Evolutionary conservation across 2,329 filamentous ascomycete genomes (phyloP).

Genomic region (Pseudopyricularia cyperi): DNA sequence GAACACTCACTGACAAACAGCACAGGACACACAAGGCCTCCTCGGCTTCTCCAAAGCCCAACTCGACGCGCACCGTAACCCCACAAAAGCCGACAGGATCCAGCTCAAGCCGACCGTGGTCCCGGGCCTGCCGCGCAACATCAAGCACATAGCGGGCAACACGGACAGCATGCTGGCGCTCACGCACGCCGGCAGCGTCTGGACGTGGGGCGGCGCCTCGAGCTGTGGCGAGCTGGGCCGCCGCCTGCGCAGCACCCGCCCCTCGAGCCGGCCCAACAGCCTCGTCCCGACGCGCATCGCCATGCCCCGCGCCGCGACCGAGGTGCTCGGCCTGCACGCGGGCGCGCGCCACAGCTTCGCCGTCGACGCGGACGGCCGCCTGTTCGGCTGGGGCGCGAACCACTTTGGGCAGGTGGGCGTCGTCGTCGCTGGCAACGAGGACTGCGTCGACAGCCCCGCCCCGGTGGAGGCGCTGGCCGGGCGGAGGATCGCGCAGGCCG

Average conservation of each 20-base stretch:
- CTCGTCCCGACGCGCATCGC: not conserved
- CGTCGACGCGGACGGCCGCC: constrained; percentile 18
- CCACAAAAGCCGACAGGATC: not conserved
- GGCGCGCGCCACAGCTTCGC: constrained; percentile 49
- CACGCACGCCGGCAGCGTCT: constrained; percentile 58
- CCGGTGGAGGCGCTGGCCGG: not conserved
- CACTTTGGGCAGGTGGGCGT: constrained; percentile 27
- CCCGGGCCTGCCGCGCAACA: constrained; percentile 30
- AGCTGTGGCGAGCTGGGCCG: constrained; percentile 2
- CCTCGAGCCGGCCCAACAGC: not conserved
- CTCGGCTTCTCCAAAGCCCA: not conserved
- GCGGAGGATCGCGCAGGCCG: constrained; percentile 27
- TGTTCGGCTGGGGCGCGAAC: constrained; percentile 24
- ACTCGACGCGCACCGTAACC: not conserved
- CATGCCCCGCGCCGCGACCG: not conserved
- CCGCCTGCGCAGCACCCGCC: not conserved
- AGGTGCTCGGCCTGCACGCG: constrained; percentile 29
- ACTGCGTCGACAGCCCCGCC: constrained; percentile 3
- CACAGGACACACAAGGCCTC: not conserved
- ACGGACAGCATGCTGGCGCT: constrained; percentile 49
- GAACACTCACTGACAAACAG: not conserved
- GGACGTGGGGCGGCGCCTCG: constrained; percentile 63
- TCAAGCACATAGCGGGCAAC: constrained; percentile 37
- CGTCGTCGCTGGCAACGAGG: constrained; percentile 23
- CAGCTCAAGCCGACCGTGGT: constrained; percentile 28